Base-by-base conservation (phyloP, 495 filamentous ascomycete species). In the Jackrogersella minutella region DNA sequence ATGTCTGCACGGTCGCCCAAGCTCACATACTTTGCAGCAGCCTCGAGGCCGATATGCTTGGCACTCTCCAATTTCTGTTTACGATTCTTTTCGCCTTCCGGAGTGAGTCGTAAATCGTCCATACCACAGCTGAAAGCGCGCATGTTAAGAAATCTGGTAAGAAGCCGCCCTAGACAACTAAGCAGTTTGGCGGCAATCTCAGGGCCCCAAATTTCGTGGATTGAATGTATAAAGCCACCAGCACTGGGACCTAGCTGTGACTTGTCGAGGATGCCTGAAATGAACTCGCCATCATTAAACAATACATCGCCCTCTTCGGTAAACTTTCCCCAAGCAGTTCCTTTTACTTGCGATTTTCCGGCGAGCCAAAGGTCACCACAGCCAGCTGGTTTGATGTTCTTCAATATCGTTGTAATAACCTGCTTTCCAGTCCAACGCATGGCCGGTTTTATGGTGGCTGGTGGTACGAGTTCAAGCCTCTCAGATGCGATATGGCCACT, bases 401-500 rank as follows among this genome's bases (percentile, higher is more conserved):
- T 90, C 31, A 99, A 79, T 17, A 99, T 90, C 0, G 94, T 97
- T 11, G 92, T 93, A 62, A 98, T 90, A 13, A 99, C 82, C 74
- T 99, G 96, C 80, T 98, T 99, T 64, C 96, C 96, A n/a, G 93
- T 97, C 96, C 96, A 99, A 44, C 92, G 79, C 16, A 85, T 83
- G 31, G 81, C 84, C 1, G 96, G 96, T 76, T 93, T 96, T 61
- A 91, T 80, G 36, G 97, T 82, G 8, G 93, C 90, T 6, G 96
- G 96, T 9, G 87, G 80, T 1, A 97, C 81, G 3, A 91, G 87
- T 65, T 91, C 81, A 43, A 99, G 92, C 52, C 90, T 85, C 22
- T 86, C 84, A 8, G 82, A 76, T 11, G 78, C 77, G 28, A 92
- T 93, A 71, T 97, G 91, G 1, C 88, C 90, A 66, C 88, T 90